phyloP scores from a whole-genome alignment of 768 basidiomycete genomes.

The Crucibulum laeve region DNA sequence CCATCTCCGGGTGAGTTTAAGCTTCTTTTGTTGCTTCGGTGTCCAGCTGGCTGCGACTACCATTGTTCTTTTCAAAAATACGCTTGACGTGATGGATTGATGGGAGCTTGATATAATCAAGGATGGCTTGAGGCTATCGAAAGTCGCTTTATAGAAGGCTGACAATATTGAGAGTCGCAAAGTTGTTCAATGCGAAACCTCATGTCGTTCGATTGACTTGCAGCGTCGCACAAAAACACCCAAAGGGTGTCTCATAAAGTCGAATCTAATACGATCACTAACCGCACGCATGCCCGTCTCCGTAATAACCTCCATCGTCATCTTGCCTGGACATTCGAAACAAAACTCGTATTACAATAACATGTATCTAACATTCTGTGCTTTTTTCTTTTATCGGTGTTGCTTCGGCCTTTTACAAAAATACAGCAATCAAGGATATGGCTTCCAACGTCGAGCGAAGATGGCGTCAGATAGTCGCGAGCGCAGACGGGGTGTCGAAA shows the following conservation, averaged over 20 bases:
- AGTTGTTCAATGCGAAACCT: no score
- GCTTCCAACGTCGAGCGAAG: constrained; percentile 81
- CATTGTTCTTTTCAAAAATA: constrained; percentile 14
- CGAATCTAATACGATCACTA: no score
- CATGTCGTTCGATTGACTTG: neutral
- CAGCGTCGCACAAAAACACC: no score
- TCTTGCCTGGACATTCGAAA: constrained; percentile 23
- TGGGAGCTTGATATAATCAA: neutral
- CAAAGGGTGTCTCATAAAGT: no score
- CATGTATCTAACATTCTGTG: constrained; percentile 67
- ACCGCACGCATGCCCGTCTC: no score
- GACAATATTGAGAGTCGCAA: no score
- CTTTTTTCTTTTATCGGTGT: constrained; percentile 37
- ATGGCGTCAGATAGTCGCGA: constrained; percentile 64
- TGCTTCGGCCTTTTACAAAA: constrained; percentile 19
- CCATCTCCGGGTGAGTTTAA: constrained; percentile 73
- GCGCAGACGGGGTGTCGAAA: constrained; percentile 35
- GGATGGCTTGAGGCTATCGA: neutral
- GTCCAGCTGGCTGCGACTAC: constrained; percentile 3
- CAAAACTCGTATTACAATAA: constrained; percentile 35
- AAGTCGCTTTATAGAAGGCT: no score
- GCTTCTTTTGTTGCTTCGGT: constrained; percentile 11
- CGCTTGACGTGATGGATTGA: constrained; percentile 2
- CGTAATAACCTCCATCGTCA: neutral
- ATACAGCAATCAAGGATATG: constrained; percentile 90